Percentiles rank a stretch among this genome's conserved stretches.
These are phyloP conservation scores for Oryza brachyantha DNA, from an alignment of 176 grass and related monocot species.

Conservation along the genomic window DNA sequence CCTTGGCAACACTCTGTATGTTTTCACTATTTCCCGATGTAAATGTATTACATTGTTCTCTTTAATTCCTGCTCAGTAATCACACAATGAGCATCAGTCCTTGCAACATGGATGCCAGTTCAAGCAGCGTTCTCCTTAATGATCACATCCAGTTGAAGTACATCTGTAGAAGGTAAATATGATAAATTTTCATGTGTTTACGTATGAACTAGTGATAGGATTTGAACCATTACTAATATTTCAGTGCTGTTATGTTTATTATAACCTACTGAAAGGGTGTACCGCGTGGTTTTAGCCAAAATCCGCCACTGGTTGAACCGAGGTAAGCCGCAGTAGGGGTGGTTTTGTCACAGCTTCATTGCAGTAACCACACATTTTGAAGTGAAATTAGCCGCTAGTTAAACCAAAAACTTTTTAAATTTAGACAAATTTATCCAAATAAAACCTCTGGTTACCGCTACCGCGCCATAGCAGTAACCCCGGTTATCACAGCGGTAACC, in stretches of 20 bases:
- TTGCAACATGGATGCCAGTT: slow-evolving; percentile 27
- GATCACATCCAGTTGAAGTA: background rate
- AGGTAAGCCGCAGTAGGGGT: too few species aligned
- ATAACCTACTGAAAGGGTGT: background rate
- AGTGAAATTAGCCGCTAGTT: too few species aligned
- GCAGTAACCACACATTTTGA: too few species aligned
- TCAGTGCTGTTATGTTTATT: background rate
- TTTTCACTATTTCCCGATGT: background rate
- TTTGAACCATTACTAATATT: background rate
- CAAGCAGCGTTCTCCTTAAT: slow-evolving; percentile 7
- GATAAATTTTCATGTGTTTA: background rate
- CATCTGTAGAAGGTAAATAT: slow-evolving; percentile 35
- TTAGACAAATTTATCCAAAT: too few species aligned
- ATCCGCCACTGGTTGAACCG: too few species aligned
- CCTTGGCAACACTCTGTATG: background rate
- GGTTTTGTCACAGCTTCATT: too few species aligned
- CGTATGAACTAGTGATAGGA: background rate
- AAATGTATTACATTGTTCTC: background rate
- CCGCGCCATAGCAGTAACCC: too few species aligned
- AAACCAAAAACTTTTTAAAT: too few species aligned
- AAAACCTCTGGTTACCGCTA: too few species aligned
- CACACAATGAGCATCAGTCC: background rate
- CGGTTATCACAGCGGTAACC: too few species aligned
- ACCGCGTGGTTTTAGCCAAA: too few species aligned
- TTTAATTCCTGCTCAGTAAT: too few species aligned